phyloP scores from a whole-genome alignment of 2,329 filamentous ascomycete genomes.

The Phaeomoniella chlamydospora region DNA sequence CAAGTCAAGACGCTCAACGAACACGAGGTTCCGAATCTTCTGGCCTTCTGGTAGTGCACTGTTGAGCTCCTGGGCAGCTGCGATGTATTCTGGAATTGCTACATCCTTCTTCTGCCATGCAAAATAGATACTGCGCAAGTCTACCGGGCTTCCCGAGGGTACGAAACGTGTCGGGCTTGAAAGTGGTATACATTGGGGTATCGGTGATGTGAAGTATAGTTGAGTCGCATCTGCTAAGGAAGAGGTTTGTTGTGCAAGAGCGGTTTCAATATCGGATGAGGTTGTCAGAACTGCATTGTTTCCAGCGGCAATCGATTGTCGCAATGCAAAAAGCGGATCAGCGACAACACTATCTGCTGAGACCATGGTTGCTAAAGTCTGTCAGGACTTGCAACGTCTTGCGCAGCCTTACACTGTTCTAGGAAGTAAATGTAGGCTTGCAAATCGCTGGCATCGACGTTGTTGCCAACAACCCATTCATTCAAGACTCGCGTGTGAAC shows the following conservation, averaged over 20 bases:
- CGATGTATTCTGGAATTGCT: slow-evolving; percentile 81
- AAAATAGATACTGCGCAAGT: slow-evolving; percentile 90
- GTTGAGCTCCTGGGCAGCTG: slow-evolving; percentile 66
- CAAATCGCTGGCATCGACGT: too few relatives aligned
- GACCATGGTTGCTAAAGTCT: slow-evolving; percentile 29
- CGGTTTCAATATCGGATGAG: slow-evolving; percentile 46
- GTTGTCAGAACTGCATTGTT: slow-evolving; percentile 60
- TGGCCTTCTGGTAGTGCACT: slow-evolving; percentile 50
- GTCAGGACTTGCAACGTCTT: too few relatives aligned
- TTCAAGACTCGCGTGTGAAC: too few relatives aligned
- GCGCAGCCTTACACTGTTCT: too few relatives aligned
- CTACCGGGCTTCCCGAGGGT: slow-evolving; percentile 57
- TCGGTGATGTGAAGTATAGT: slow-evolving; percentile 52
- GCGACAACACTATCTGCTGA: slow-evolving; percentile 18
- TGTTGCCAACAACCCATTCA: too few relatives aligned
- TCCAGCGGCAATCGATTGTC: slow-evolving; percentile 62
- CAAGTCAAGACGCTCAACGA: slow-evolving; percentile 80
- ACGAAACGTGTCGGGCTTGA: slow-evolving; percentile 71
- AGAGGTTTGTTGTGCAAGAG: slow-evolving; percentile 42
- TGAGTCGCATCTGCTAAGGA: slow-evolving; percentile 64
- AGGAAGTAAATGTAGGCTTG: too few relatives aligned
- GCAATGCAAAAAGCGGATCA: slow-evolving; percentile 72
- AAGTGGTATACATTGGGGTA: slow-evolving; percentile 51
- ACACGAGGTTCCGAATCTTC: slow-evolving; percentile 74
- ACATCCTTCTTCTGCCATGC: slow-evolving; percentile 90